A percentile compares a stretch with the other conserved stretches of the same genome.
Conservation (phyloP, 441 rosid genomes). For the Pelargonium myrrhifolium region DNA sequence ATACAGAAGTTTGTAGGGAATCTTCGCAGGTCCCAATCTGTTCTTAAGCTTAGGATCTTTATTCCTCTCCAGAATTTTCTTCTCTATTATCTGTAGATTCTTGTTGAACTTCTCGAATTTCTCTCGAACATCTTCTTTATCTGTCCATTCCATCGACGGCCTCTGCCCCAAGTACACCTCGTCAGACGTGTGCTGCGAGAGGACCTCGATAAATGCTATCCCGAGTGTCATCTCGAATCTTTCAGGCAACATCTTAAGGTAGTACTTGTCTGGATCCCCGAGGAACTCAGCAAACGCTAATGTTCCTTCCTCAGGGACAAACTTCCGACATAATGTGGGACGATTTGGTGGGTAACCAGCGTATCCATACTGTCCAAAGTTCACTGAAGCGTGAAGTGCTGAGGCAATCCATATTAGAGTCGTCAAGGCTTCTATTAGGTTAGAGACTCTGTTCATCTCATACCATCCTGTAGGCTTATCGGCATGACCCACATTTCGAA, state of each 20-base stretch:
- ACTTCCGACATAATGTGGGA: slow-evolving; percentile 40
- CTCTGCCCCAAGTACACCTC: slow-evolving; percentile 53
- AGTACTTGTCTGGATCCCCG: slow-evolving; percentile 50
- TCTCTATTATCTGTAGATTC: slow-evolving; percentile 36
- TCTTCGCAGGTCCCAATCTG: slow-evolving; percentile 44
- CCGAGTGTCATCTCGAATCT: slow-evolving; percentile 39
- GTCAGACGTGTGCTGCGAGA: slow-evolving; percentile 48
- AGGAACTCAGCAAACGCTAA: slow-evolving; percentile 42
- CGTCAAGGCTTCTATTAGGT: slow-evolving; percentile 41
- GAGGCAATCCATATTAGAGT: slow-evolving; percentile 63
- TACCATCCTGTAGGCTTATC: slow-evolving; percentile 61
- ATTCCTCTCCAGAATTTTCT: slow-evolving; percentile 36
- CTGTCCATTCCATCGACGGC: slow-evolving; percentile 36
- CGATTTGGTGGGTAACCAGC: slow-evolving; percentile 55
- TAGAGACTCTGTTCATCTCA: slow-evolving; percentile 29
- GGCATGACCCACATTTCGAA: slow-evolving; percentile 53
- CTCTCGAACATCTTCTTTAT: slow-evolving; percentile 32
- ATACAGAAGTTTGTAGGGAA: slow-evolving; percentile 43
- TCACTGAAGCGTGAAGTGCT: slow-evolving; percentile 55
- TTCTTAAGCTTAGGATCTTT: slow-evolving; percentile 36
- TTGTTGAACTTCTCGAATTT: slow-evolving; percentile 33
- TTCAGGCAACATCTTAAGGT: slow-evolving; percentile 47
- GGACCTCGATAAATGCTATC: slow-evolving; percentile 41
- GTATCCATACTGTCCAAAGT: slow-evolving; percentile 56
- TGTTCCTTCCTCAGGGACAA: slow-evolving; percentile 52